These are phyloP conservation scores for Amanita fuliginea DNA, from an alignment of 768 basidiomycete species.

Conservation along the genomic window DNA sequence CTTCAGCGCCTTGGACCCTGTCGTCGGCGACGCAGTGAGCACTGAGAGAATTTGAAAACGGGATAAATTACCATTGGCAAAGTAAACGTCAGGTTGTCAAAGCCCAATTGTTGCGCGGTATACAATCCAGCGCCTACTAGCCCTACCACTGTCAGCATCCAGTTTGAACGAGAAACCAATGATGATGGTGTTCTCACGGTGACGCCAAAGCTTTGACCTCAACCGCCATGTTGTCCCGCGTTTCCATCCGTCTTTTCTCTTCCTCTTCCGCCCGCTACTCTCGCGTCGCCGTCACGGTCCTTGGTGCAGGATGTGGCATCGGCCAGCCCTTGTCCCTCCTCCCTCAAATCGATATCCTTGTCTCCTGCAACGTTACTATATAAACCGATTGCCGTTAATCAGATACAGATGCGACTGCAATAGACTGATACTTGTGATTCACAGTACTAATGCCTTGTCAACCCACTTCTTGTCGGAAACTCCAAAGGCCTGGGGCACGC, in stretches of 20 bases:
- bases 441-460: too few relatives aligned
- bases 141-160: background rate
- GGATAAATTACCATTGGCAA: slow-evolving; percentile 56
- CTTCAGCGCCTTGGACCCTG: slow-evolving; percentile 91
- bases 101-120: slow-evolving; percentile 64
- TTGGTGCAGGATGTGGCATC: slow-evolving; percentile 98
- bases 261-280: slow-evolving; percentile 59
- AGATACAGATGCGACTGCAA: too few relatives aligned
- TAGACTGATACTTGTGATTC: too few relatives aligned
- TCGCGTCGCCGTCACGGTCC: slow-evolving; percentile 93
- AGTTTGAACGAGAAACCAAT: slow-evolving; percentile 1
- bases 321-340: slow-evolving; percentile 94
- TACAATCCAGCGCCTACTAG: slow-evolving; percentile 89
- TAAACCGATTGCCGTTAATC: too few relatives aligned
- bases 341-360: slow-evolving; percentile 86
- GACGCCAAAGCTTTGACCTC: slow-evolving; percentile 7
- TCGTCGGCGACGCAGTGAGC: slow-evolving; percentile 78
- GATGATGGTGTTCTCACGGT: slow-evolving; percentile 1
- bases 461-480: too few relatives aligned
- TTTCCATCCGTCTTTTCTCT: slow-evolving; percentile 63
- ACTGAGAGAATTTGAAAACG: background rate
- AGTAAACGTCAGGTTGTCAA: slow-evolving; percentile 85
- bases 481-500: too few relatives aligned
- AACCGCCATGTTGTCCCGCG: slow-evolving; percentile 51
- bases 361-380: too few relatives aligned